Percentiles rank a stretch among this genome's conserved stretches.
Conservation (phyloP, 345 rosid genomes). For the Euphorbia tirucalli region DNA sequence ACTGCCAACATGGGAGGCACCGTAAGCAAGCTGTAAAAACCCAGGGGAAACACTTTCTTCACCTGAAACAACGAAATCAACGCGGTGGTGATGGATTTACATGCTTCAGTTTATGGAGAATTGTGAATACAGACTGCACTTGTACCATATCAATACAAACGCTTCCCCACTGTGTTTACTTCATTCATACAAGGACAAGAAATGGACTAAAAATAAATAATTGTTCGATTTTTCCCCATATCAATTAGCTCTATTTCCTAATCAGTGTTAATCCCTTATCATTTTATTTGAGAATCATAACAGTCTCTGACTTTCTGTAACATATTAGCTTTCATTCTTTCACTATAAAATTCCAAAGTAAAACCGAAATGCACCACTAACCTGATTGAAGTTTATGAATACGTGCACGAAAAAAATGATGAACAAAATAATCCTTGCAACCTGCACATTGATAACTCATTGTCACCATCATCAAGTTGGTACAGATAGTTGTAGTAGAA, state of each 20-base stretch:
- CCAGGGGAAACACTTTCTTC: constrained; percentile 58
- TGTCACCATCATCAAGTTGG: not conserved
- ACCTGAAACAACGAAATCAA: constrained; percentile 40
- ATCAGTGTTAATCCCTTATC: no score
- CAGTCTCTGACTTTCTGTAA: not conserved
- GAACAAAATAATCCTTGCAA: constrained; percentile 72
- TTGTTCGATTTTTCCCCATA: not conserved
- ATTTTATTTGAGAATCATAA: no score
- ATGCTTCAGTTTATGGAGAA: not conserved
- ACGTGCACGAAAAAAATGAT: constrained; percentile 62
- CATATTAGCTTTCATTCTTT: not conserved
- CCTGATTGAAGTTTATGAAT: constrained; percentile 69
- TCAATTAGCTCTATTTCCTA: not conserved
- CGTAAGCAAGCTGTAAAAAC: constrained; percentile 63
- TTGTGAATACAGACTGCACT: not conserved
- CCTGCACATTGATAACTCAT: constrained; percentile 32
- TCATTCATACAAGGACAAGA: no score
- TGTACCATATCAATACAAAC: no score
- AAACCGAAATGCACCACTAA: constrained; percentile 22
- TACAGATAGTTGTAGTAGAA: not conserved
- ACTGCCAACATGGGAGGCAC: constrained; percentile 43
- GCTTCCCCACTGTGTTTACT: no score
- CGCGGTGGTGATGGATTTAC: not conserved
- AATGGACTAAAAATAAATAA: no score
- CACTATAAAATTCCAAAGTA: not conserved